These are phyloP conservation scores for Fusarium burgessii DNA, from an alignment of 2,329 filamentous ascomycete genomes.

Conservation along the genomic window DNA sequence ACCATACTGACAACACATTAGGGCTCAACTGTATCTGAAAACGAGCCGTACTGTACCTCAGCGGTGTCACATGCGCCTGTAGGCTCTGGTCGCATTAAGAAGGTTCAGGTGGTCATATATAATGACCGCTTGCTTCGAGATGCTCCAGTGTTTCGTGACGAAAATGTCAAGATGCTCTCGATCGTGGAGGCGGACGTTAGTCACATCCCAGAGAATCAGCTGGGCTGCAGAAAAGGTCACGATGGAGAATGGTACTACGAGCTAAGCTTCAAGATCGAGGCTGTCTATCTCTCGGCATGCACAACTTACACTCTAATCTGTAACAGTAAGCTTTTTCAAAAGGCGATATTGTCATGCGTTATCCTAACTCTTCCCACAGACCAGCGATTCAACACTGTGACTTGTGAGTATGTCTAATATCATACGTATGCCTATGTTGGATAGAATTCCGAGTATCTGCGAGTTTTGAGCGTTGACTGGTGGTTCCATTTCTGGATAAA, in stretches of 20 bases:
- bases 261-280: conserved; percentile 55
- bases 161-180: conserved; percentile 53
- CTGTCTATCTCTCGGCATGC: conserved; percentile 56
- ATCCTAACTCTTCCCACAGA: conserved; percentile 46
- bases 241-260: conserved; percentile 57
- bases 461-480: neutral
- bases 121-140: conserved; percentile 48
- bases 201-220: conserved; percentile 54
- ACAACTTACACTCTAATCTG: conserved; percentile 59
- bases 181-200: conserved; percentile 56
- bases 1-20: conserved; percentile 26
- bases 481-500: neutral
- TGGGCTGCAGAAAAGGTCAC: conserved; percentile 50
- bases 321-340: conserved; percentile 50
- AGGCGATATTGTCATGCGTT: neutral
- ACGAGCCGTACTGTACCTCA: conserved; percentile 52
- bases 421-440: neutral
- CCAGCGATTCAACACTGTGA: conserved; percentile 56
- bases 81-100: conserved; percentile 49
- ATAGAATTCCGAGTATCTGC: neutral
- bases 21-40: conserved; percentile 56
- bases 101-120: conserved; percentile 54
- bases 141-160: conserved; percentile 53
- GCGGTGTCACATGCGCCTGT: conserved; percentile 50
- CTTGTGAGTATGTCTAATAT: conserved; percentile 57